phyloP scores from a whole-genome alignment of 2,329 filamentous ascomycete species.

The Cladosporium phlei region DNA sequence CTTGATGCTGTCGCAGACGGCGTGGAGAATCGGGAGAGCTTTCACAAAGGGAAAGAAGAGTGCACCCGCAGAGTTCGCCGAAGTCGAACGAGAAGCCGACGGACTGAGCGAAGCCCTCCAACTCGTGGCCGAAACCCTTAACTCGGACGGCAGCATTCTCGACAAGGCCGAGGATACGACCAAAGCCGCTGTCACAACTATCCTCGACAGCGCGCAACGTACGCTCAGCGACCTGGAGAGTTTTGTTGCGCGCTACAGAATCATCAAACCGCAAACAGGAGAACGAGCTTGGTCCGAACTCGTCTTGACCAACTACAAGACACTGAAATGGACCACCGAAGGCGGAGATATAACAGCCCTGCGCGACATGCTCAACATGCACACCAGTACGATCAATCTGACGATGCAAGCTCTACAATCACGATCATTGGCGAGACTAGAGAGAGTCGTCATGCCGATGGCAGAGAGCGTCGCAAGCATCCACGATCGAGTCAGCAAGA shows the following conservation, averaged over 20 bases:
- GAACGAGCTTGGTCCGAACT: slow-evolving; percentile 43
- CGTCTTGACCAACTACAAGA: slow-evolving; percentile 39
- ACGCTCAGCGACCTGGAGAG: slow-evolving; percentile 42
- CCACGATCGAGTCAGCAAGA: slow-evolving; percentile 26
- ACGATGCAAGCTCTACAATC: slow-evolving; percentile 41
- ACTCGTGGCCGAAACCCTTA: slow-evolving; percentile 42
- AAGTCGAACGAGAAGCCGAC: slow-evolving; percentile 40
- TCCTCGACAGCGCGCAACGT: slow-evolving; percentile 36
- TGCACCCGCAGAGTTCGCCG: slow-evolving; percentile 39
- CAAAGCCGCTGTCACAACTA: slow-evolving; percentile 35
- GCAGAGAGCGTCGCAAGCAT: slow-evolving; percentile 29
- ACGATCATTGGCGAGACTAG: slow-evolving; percentile 32
- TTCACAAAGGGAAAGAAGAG: slow-evolving; percentile 39
- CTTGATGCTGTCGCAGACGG: slow-evolving; percentile 43
- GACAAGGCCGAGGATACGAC: slow-evolving; percentile 33
- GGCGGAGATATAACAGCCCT: slow-evolving; percentile 39
- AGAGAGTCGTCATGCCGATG: slow-evolving; percentile 31
- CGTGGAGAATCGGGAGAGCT: slow-evolving; percentile 42
- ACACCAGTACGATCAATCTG: slow-evolving; percentile 37
- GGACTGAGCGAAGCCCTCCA: slow-evolving; percentile 41
- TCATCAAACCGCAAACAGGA: slow-evolving; percentile 38
- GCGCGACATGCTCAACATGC: slow-evolving; percentile 39
- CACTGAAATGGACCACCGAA: slow-evolving; percentile 44
- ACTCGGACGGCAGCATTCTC: slow-evolving; percentile 34
- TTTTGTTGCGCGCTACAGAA: slow-evolving; percentile 42